Evolutionary conservation across 495 filamentous ascomycete species (phyloP), one percentile per base, ranked within the genome.

Genomic region (Lepidopterella palustris): DNA sequence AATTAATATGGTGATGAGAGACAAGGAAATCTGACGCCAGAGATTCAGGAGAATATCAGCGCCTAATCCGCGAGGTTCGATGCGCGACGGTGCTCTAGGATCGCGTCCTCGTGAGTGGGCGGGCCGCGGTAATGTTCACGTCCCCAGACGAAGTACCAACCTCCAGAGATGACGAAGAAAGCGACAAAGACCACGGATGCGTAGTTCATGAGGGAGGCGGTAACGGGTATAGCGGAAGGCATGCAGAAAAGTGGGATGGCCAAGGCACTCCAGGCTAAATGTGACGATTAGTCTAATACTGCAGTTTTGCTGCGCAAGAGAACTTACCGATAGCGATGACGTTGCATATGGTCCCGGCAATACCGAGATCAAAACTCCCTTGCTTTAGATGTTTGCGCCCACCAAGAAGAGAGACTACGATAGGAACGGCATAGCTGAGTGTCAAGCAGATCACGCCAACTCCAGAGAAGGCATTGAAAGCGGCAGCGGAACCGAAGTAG

Each of bases 111-210:
- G 21, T 61, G 57, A 35, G 54, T 58, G 4, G 65, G 65, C 0
- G 87, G 87, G 0, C 87, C 87, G 9, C 74, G 78, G 68, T 89
- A 90, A 63, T 85, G 77, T 70, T 84, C 85, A 58, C 83, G 79
- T 32, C 87, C 87, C 76, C 87, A 83, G 1, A 78, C 75, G 53
- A 85, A 78, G 74, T 90, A 89, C 85, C 86, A 89, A 0, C 78
- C 63, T 11, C 80, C 65, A 40, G 78, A 77, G 55, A 87, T 80
- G 18, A 68, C 42, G 4, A 77, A 80, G 61, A 85, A 84, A 0
- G 79, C 81, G 26, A 80, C 78, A 67, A 87, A 87, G 31, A 86
- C 84, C 21, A 82, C 84, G 29, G 75, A 80, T 25, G 84, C 84
- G 68, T 86, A 86, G 70, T 86, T 81, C 79, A 83, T 68, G 49